phyloP scores from a whole-genome alignment of 2,329 filamentous ascomycete species.

The Cladophialophora psammophila region DNA sequence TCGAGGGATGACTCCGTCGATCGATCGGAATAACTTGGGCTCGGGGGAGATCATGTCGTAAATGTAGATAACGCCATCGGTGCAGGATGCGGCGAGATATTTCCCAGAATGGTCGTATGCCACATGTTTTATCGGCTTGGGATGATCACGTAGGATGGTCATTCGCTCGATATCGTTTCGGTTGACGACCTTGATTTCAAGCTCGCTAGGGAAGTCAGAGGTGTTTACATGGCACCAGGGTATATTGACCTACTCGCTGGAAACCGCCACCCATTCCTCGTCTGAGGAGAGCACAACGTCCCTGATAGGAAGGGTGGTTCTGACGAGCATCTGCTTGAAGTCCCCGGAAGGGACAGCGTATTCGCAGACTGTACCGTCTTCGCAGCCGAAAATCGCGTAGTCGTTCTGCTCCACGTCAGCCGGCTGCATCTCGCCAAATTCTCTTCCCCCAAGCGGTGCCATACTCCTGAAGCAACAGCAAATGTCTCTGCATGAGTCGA shows the following conservation, averaged over 20 bases:
- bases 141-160: constrained; percentile 81
- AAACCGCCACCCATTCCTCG: constrained; percentile 86
- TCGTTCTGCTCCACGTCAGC: constrained; percentile 62
- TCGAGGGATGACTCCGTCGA: constrained; percentile 84
- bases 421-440: background rate
- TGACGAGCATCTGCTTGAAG: constrained; percentile 82
- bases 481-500: constrained; percentile 88
- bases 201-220: constrained; percentile 62
- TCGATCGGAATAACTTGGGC: constrained; percentile 79
- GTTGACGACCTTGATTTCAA: constrained; percentile 88
- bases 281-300: constrained; percentile 85
- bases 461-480: constrained; percentile 69
- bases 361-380: constrained; percentile 94
- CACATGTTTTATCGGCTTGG: constrained; percentile 87
- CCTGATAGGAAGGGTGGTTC: constrained; percentile 84
- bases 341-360: constrained; percentile 75
- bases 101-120: constrained; percentile 83
- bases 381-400: constrained; percentile 86
- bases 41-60: constrained; percentile 82
- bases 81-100: constrained; percentile 80
- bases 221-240: background rate
- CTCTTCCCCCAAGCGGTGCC: background rate
- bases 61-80: constrained; percentile 87
- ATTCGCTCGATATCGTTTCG: constrained; percentile 78
- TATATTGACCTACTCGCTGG: constrained; percentile 75